Base-by-base conservation (phyloP, 495 filamentous ascomycete genomes). In the Penicillium simplicissimum region DNA sequence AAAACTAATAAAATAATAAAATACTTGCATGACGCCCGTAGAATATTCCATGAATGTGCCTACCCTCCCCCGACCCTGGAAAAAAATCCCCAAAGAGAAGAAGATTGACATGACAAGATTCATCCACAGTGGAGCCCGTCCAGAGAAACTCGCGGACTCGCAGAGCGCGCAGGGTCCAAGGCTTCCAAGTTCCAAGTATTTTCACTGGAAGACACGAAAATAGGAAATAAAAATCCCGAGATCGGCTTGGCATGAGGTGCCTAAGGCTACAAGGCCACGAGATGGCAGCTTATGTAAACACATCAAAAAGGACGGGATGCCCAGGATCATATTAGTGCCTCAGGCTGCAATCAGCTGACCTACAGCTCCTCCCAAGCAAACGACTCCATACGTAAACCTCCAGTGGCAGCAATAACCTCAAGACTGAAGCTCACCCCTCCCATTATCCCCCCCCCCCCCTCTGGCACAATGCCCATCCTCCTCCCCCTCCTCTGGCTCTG, bases 401-500 rank as follows among this genome's bases (percentile, higher is more conserved):
- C 15, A n/a, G n/a, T n/a, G n/a, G n/a, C n/a, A n/a, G 28, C 28
- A 31, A 31, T 31, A 31, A 31, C 28, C 28, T 31, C 28, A 31
- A 31, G 23, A n/a, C 23, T 25, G 2, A 31, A 31, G 4, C 28
- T 5, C 28, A 31, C n/a, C n/a, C n/a, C n/a, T n/a, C n/a, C n/a
- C n/a, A 31, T 4, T 31, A 7, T 31, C 6, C 6, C 28, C 28
- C 28, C 3, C 28, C n/a, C 38, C 28, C 28, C 28, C 3, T 4
- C n/a, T 15, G 7, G 5, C 7, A n/a, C 38, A 42, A 63, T 65
- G 62, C 36, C 28, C 21, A 15, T 60, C 36, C 40, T 57, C 15
- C 48, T 65, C 17, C 11, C 45, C n/a, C 14, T 52, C 48, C 53
- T 52, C 25, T 49, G 63, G 53, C 62, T 62, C 28, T 45, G 57